Conservation (phyloP, 129 eudicot genomes). For the Dittrichia graveolens region DNA sequence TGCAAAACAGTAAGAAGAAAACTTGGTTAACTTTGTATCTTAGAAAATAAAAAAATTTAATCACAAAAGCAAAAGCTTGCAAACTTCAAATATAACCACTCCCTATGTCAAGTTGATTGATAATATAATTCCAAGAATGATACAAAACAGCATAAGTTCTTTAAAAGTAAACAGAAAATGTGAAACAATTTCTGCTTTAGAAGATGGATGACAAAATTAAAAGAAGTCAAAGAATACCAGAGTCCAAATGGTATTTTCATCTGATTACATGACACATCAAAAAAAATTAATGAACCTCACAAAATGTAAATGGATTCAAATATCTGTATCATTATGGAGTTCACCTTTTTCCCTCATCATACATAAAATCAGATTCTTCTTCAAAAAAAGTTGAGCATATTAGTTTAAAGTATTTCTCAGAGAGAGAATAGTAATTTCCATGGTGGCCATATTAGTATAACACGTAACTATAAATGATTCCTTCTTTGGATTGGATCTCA, state of each 20-base stretch:
- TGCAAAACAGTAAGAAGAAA: constrained; percentile 11
- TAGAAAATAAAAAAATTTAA: constrained; percentile 2
- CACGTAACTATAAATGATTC: neutral
- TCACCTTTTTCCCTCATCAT: constrained; percentile 11
- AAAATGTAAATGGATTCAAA: constrained; percentile 3
- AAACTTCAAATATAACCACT: constrained; percentile 4
- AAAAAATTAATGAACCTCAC: neutral
- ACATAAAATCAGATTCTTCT: neutral
- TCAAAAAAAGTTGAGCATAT: neutral
- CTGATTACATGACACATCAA: too few relatives aligned
- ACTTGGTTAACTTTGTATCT: neutral
- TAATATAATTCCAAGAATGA: neutral
- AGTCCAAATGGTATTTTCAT: neutral
- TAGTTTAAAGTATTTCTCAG: neutral
- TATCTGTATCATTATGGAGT: constrained; percentile 6
- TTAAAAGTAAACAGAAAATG: neutral
- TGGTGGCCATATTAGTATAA: neutral
- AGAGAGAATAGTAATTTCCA: neutral
- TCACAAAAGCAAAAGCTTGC: neutral
- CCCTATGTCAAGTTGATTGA: neutral
- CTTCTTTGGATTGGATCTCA: neutral
- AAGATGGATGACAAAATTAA: too few relatives aligned
- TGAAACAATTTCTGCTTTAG: neutral
- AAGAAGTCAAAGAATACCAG: neutral
- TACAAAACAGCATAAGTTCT: neutral